A percentile compares a stretch with the other conserved stretches of the same genome.
These are phyloP conservation scores for Protomyces lactucae-debilis DNA, from an alignment of 1,139 yeast genomes.

Conservation along the genomic window DNA sequence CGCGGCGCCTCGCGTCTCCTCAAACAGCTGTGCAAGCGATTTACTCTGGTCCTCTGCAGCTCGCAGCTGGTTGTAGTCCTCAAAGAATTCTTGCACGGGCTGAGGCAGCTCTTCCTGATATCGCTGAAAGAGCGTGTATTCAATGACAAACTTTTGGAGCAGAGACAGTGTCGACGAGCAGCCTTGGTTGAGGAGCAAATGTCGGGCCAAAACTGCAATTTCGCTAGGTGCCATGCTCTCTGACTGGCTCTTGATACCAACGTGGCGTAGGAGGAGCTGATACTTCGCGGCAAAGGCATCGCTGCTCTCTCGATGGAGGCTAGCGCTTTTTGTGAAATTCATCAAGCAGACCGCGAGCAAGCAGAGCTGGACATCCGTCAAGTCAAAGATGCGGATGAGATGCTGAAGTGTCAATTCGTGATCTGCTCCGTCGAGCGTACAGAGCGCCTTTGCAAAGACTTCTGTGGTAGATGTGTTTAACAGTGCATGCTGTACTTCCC, in stretches of 20 bases:
- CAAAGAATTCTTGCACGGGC: constrained; percentile 6
- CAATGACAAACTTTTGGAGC: constrained; percentile 17
- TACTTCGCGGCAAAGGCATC: background rate
- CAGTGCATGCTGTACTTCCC: background rate
- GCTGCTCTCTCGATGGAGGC: background rate
- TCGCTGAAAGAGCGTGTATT: constrained; percentile 15
- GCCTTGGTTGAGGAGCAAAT: constrained; percentile 1
- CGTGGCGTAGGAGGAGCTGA: constrained; percentile 8
- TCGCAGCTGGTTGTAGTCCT: constrained; percentile 7
- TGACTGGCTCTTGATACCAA: background rate
- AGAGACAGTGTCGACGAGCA: background rate
- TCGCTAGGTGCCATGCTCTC: constrained; percentile 1
- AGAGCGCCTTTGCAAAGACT: background rate
- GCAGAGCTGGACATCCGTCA: constrained; percentile 4
- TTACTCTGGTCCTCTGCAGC: constrained; percentile 9
- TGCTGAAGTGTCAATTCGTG: background rate
- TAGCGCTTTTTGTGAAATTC: background rate
- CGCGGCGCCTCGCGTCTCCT: constrained; percentile 22
- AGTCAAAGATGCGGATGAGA: background rate
- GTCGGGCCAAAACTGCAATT: constrained; percentile 3
- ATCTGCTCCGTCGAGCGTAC: background rate
- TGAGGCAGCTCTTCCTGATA: constrained; percentile 6
- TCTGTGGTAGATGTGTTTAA: background rate
- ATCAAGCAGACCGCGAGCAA: background rate
- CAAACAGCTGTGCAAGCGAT: constrained; percentile 18